Percentiles rank a stretch among this genome's conserved stretches.
Conservation (phyloP, 495 filamentous ascomycete genomes). For the Cercophora newfieldiana region DNA sequence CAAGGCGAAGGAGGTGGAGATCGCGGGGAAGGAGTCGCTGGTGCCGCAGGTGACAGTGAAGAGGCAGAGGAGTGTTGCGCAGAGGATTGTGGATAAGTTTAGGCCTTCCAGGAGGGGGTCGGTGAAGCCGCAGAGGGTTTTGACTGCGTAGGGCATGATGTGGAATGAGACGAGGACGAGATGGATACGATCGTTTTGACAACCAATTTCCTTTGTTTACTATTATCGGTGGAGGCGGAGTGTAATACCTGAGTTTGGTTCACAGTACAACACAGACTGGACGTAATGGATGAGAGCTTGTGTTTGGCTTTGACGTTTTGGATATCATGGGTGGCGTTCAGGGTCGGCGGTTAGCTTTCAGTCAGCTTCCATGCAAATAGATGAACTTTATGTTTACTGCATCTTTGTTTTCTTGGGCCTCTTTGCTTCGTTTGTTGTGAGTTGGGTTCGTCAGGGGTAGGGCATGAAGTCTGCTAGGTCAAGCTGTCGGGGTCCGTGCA, state of each 20-base stretch:
- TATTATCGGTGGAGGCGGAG: not conserved
- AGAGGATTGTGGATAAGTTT: slow-evolving; percentile 9
- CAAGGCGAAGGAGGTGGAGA: not conserved
- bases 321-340: not conserved
- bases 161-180: not conserved
- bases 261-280: not conserved
- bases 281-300: not conserved
- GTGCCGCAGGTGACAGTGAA: not conserved
- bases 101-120: not conserved
- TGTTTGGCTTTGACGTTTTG: not conserved
- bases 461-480: no score
- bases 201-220: not conserved
- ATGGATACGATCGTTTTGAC: not conserved
- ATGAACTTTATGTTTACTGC: no score
- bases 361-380: no score
- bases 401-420: no score
- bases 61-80: slow-evolving; percentile 7
- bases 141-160: not conserved
- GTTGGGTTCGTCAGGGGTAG: no score
- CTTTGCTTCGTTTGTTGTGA: no score
- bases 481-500: no score
- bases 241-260: not conserved
- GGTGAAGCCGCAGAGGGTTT: slow-evolving; percentile 1
- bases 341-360: no score
- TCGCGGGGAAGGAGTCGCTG: not conserved